phyloP scores from a whole-genome alignment of 202 grass and related monocot species.

The Eragrostis tef region DNA sequence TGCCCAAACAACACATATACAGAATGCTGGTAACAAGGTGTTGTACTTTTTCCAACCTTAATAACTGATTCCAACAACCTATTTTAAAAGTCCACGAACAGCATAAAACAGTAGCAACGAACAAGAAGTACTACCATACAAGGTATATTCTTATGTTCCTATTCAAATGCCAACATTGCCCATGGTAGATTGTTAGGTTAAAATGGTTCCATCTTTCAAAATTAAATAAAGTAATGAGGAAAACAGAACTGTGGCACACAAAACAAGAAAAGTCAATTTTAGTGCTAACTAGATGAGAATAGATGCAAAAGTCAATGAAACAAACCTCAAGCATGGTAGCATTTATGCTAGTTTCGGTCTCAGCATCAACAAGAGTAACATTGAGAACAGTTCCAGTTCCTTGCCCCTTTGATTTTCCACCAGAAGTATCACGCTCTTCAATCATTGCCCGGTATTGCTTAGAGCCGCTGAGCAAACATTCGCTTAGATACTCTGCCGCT shows the following conservation, averaged over 20 bases:
- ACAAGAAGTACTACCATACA: background rate
- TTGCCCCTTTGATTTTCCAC: conserved; percentile 89
- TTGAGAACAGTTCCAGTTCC: conserved; percentile 71
- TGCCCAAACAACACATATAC: background rate
- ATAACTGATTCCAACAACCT: background rate
- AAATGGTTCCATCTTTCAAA: background rate
- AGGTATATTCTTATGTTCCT: background rate
- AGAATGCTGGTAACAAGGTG: background rate
- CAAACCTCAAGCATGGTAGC: conserved; percentile 96
- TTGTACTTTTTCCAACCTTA: background rate
- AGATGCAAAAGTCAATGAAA: conserved; percentile 14
- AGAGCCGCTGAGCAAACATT: conserved; percentile 68
- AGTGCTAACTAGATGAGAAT: background rate
- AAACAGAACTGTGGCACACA: background rate
- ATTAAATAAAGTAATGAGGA: background rate
- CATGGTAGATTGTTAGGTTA: background rate
- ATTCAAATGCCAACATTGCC: background rate
- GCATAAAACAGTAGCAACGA: background rate
- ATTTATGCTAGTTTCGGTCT: conserved; percentile 83
- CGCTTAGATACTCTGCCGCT: conserved; percentile 82
- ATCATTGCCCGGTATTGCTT: conserved; percentile 90
- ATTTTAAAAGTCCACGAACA: background rate
- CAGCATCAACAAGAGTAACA: conserved; percentile 83
- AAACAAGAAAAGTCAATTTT: background rate
- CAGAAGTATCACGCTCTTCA: conserved; percentile 81